Base-by-base conservation (phyloP, 192 early-diverging fungal genomes). In the Gaertneriomyces sp. region DNA sequence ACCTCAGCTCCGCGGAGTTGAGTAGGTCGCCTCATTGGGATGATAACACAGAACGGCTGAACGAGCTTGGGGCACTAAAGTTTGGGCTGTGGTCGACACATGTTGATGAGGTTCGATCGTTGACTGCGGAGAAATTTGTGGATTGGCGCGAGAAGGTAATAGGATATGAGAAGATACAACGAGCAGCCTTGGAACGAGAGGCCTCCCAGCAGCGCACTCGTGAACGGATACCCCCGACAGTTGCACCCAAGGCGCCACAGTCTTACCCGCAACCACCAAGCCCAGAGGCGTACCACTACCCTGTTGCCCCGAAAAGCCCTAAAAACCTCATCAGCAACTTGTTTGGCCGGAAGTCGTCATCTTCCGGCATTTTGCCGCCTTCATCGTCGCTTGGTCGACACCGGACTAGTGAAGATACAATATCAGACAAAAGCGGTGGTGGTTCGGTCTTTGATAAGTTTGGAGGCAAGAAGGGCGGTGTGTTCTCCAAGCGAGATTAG, bases 61-160 rank as follows among this genome's bases (percentile, higher is more conserved):
- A 82, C 58, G 83, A 87, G 59, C 63, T 85, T 45, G 72, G 77
- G 11, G 33, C 70, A 17, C 68, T 87, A 9, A 60, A 75, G 40
- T 67, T 74, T 17, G 19, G 74, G 17, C 53, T 86, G 9, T 54
- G 86, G 43, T 76, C 74, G 51, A 70, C 63, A 57, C 79, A 87
- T 61, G 71, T 83, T 7, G 76, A 69, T 14, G 79, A 82, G 42
- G 63, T 87, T 14, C 64, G 86, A 42, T 61, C 73, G 42, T 63
- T 80, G 20, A 78, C 82, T 6, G 80, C 78, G 45, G 79, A 78
- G 52, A 76, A 77, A 69, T 87, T 87, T 74, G 74, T 82, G 43
- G 65, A 61, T 42, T 84, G 81, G 81, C 56, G 66, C 2, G 49
- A 47, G 11, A 20, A 14, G 9, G 41, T 25, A 14, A 19, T 40